These are phyloP conservation scores for Fusarium sp. DNA, from an alignment of 2,329 filamentous ascomycete genomes.

Conservation along the genomic window DNA sequence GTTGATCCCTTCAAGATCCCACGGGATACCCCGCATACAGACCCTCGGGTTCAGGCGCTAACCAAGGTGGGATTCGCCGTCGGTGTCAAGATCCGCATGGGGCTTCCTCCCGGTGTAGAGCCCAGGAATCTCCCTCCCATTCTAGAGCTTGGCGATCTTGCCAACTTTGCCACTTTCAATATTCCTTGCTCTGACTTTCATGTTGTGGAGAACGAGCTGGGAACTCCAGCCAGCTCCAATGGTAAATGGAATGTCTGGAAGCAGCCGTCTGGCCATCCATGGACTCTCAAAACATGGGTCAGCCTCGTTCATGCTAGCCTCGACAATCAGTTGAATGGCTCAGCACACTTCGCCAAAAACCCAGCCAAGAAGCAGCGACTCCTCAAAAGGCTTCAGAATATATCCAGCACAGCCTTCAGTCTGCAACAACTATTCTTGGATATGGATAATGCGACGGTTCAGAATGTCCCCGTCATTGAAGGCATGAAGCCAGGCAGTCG, in stretches of 20 bases:
- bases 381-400: not conserved
- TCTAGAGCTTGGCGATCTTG: not conserved
- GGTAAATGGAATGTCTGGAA: not conserved
- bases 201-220: not conserved
- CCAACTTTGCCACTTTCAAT: not conserved
- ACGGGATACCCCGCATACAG: not conserved
- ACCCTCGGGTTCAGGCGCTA: not conserved
- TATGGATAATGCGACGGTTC: not conserved
- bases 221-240: fast-evolving
- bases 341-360: fast-evolving
- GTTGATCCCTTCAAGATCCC: not conserved
- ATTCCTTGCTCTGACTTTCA: not conserved
- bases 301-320: not conserved
- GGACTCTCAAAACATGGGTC: not conserved
- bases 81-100: not conserved
- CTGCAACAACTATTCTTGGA: not conserved
- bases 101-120: not conserved
- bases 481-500: not conserved
- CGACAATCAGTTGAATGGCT: not conserved
- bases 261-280: not conserved
- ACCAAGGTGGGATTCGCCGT: not conserved
- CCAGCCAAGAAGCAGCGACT: not conserved
- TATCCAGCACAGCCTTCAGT: not conserved
- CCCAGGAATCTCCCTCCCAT: not conserved
- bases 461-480: not conserved